A percentile compares a stretch with the other conserved stretches of the same genome.
phyloP scores from a whole-genome alignment of 2,329 filamentous ascomycete genomes.

The Xylariales sp. region DNA sequence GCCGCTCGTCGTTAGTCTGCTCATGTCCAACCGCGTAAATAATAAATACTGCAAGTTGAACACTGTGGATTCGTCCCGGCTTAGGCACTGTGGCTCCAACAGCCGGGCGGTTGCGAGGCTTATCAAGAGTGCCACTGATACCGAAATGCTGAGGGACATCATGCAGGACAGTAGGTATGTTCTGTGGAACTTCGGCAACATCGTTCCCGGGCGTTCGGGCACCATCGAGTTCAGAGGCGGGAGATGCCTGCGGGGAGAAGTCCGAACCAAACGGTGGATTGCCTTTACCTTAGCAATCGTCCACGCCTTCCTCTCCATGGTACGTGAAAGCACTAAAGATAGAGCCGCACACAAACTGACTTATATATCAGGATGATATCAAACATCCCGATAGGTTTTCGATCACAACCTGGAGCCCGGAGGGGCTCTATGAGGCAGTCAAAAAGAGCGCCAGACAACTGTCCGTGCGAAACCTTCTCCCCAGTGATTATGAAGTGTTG shows the following conservation, averaged over 20 bases:
- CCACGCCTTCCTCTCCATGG: slow-evolving; percentile 14
- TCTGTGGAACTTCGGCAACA: slow-evolving; percentile 17
- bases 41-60: slow-evolving; percentile 15
- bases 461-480: neutral
- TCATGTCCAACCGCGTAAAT: slow-evolving; percentile 7
- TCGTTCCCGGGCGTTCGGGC: slow-evolving; percentile 2
- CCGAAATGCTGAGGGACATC: neutral
- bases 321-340: neutral
- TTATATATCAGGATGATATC: slow-evolving; percentile 2
- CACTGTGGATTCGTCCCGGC: neutral
- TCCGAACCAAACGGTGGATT: slow-evolving; percentile 21
- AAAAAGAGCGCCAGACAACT: slow-evolving; percentile 1
- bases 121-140: slow-evolving; percentile 5
- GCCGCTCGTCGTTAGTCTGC: slow-evolving; percentile 4
- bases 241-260: slow-evolving; percentile 12
- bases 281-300: slow-evolving; percentile 14
- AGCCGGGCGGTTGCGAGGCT: neutral
- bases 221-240: slow-evolving; percentile 14
- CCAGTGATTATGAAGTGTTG: slow-evolving; percentile 2
- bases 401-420: slow-evolving; percentile 6
- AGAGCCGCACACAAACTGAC: neutral
- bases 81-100: slow-evolving; percentile 6
- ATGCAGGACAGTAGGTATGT: slow-evolving; percentile 15
- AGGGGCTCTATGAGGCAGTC: slow-evolving; percentile 1
- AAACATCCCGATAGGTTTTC: neutral